Percentiles rank a stretch among this genome's conserved stretches.
Evolutionary conservation across 1,284 basidiomycete species (phyloP).

Genomic region (Moesziomyces parantarcticus): DNA sequence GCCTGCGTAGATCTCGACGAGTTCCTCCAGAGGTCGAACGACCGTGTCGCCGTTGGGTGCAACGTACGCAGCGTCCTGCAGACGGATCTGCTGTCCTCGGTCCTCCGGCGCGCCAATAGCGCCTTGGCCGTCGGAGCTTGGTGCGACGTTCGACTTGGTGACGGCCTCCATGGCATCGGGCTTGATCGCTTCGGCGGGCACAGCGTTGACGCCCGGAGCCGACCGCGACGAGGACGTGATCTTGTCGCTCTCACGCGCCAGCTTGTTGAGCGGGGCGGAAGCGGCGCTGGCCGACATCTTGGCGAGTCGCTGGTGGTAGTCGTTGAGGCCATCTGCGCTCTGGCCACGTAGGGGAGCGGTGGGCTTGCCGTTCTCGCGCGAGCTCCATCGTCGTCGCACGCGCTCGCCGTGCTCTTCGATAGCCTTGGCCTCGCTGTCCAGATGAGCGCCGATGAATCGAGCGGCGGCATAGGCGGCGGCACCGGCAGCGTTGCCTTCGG

Average conservation of each 20-base stretch:
- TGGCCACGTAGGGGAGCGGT: slow-evolving; percentile 15
- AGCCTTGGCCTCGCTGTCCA: slow-evolving; percentile 50
- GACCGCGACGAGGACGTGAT: slow-evolving; percentile 3
- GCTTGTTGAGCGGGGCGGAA: slow-evolving; percentile 34
- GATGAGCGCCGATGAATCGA: slow-evolving; percentile 65
- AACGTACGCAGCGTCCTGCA: slow-evolving; percentile 41
- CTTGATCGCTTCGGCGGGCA: slow-evolving; percentile 42
- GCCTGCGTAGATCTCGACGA: slow-evolving; percentile 85
- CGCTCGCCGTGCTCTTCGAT: slow-evolving; percentile 39
- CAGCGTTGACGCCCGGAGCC: slow-evolving; percentile 18
- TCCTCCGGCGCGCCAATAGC: slow-evolving; percentile 34
- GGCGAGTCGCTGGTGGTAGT: slow-evolving; percentile 69
- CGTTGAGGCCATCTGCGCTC: slow-evolving; percentile 46
- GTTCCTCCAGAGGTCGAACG: slow-evolving; percentile 76
- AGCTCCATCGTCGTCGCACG: slow-evolving; percentile 25
- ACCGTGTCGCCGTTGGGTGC: slow-evolving; percentile 51
- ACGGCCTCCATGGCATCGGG: slow-evolving; percentile 34
- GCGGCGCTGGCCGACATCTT: slow-evolving; percentile 36
- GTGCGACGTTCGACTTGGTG: slow-evolving; percentile 27
- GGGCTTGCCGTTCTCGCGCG: slow-evolving; percentile 24
- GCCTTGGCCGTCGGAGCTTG: slow-evolving; percentile 48
- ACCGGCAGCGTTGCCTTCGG: slow-evolving; percentile 64
- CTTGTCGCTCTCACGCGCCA: slow-evolving; percentile 20
- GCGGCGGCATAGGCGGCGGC: slow-evolving; percentile 67
- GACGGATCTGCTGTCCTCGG: slow-evolving; percentile 36